Base-by-base conservation (phyloP, 1,139 yeast species). In the Debaryomyces sp. region DNA sequence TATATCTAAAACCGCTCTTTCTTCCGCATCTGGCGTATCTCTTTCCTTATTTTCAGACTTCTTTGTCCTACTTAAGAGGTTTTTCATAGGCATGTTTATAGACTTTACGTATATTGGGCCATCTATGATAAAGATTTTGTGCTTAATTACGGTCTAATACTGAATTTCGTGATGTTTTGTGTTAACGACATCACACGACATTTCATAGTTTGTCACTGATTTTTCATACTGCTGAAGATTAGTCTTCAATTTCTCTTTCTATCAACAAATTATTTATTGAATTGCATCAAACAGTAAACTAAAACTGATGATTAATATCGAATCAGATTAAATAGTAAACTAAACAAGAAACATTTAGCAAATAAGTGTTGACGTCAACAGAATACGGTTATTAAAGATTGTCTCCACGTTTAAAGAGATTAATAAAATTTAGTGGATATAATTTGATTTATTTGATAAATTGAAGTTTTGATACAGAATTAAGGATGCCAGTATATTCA, bases 401-500 rank as follows among this genome's bases (percentile, higher is more conserved):
- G 7, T 27, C 42, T 39, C 42, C 42, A 30, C 34, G 42, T 39
- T 39, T 39, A 27, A 17, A 27, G 30, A 27, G 21, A 38, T 38
- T 39, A 29, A 15, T 26, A 27, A 29, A 24, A 39, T 15, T 32
- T 18, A 10, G 13, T 30, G 33, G 22, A 17, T 39, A 24, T 35
- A 35, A 10, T 17, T 22, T 22, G 17, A 35, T 24, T 23, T 27
- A 27, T 12, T 24, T 37, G 41, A 37, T 13, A 23, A 15, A 23
- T 13, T 13, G 6, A 37, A 36, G 12, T 23, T 21, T 24, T 5
- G n/a, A 29, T 22, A 36, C 12, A 13, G 17, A 41, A 13, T 21
- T 12, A 26, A 55, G 29, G 26, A 85, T 85, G 91, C 88, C 89
- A n/a, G 86, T 84, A n/a, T 83, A 83, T 61, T 80, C 87, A 5